These are phyloP conservation scores for Endocladia muricata DNA, from an alignment of 31 red algal genomes.

Conservation along the genomic window DNA sequence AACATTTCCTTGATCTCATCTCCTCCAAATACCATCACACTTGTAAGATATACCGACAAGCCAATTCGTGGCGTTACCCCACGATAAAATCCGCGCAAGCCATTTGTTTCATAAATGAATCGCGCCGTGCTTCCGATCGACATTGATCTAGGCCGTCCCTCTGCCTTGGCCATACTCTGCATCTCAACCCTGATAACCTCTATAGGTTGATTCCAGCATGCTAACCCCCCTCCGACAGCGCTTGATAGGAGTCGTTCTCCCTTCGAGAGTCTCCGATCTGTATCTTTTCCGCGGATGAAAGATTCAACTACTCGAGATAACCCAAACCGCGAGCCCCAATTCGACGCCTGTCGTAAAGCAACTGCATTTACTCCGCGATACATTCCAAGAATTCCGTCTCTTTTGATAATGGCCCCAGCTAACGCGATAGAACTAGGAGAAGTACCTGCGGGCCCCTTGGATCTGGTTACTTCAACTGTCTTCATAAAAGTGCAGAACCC, in stretches of 20 bases:
- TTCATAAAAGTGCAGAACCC: conserved; percentile 94
- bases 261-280: conserved; percentile 38
- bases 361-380: conserved; percentile 88
- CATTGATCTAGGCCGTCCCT: conserved; percentile 23
- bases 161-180: conserved; percentile 65
- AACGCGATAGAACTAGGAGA: conserved; percentile 28
- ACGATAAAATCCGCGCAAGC: conserved; percentile 79
- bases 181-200: conserved; percentile 89
- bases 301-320: conserved; percentile 74
- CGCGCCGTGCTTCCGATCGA: conserved; percentile 58
- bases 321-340: conserved; percentile 93
- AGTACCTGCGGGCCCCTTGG: conserved; percentile 25
- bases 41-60: conserved; percentile 81
- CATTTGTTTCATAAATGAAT: conserved; percentile 77
- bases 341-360: conserved; percentile 84
- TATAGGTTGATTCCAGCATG: conserved; percentile 93
- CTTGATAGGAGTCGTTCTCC: conserved; percentile 62
- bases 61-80: conserved; percentile 84
- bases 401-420: conserved; percentile 34
- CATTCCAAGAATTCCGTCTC: conserved; percentile 75
- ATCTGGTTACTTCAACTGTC: conserved; percentile 83
- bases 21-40: conserved; percentile 86
- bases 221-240: conserved; percentile 72
- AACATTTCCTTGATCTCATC: conserved; percentile 88
- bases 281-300: conserved; percentile 55